Evolutionary conservation across 345 rosid species (phyloP).

Genomic region (Syzygium jambos): DNA sequence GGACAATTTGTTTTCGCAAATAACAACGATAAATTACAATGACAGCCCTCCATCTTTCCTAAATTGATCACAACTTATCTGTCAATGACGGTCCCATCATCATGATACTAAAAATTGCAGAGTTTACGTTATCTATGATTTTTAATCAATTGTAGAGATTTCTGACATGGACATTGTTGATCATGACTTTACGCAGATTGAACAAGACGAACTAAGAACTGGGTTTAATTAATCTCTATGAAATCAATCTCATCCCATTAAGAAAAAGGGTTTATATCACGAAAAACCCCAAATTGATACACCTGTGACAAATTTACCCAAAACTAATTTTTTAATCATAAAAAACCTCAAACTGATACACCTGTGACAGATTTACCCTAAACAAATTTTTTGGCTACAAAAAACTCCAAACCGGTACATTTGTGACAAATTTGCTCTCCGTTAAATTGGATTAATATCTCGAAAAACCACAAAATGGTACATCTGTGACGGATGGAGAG

Average conservation of each 20-base stretch:
- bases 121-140: background rate
- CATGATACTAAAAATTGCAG: background rate
- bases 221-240: background rate
- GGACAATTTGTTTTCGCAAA: background rate
- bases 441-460: no score
- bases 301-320: no score
- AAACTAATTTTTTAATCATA: no score
- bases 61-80: background rate
- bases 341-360: no score
- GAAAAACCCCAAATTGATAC: no score
- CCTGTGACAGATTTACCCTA: no score
- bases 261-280: background rate
- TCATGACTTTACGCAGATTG: background rate
- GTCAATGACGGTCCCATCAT: background rate
- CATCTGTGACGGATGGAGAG: no score
- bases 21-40: background rate
- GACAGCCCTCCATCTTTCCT: background rate
- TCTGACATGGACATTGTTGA: background rate
- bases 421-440: no score
- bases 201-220: background rate
- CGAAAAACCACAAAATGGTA: no score
- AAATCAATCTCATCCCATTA: background rate
- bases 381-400: no score
- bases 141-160: background rate
- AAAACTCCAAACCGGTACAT: no score